These are phyloP conservation scores for Orbilia ellipsospora DNA, from an alignment of 2,329 filamentous ascomycete species.

Conservation along the genomic window DNA sequence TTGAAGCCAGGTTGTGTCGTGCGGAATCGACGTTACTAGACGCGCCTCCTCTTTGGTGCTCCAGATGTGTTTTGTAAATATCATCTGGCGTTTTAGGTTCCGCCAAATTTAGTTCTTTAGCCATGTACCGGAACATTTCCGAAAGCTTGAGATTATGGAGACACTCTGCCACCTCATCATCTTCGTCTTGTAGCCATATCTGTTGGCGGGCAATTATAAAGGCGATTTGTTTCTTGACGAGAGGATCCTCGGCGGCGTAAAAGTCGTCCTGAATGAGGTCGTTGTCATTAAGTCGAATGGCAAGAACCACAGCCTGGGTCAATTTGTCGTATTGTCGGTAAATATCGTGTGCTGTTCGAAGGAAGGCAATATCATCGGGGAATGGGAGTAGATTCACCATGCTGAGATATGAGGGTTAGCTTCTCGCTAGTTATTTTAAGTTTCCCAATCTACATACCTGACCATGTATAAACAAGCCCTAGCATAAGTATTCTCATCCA, in stretches of 20 bases:
- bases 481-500: slow-evolving; percentile 93
- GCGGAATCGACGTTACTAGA: slow-evolving; percentile 95
- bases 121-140: slow-evolving; percentile 91
- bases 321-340: slow-evolving; percentile 94
- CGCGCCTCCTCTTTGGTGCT: slow-evolving; percentile 85
- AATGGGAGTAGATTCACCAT: slow-evolving; percentile 98
- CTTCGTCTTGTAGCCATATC: slow-evolving; percentile 82
- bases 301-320: slow-evolving; percentile 90
- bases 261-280: slow-evolving; percentile 86
- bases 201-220: slow-evolving; percentile 92
- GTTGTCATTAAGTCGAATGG: slow-evolving; percentile 89
- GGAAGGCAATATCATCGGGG: slow-evolving; percentile 95
- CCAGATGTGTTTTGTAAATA: slow-evolving; percentile 98
- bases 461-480: slow-evolving; percentile 98
- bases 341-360: slow-evolving; percentile 90
- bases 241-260: slow-evolving; percentile 79
- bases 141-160: slow-evolving; percentile 87
- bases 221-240: slow-evolving; percentile 90
- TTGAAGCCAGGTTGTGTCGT: slow-evolving; percentile 92
- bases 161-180: slow-evolving; percentile 80
- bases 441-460: slow-evolving; percentile 62
- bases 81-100: slow-evolving; percentile 98
- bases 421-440: not conserved
- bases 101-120: slow-evolving; percentile 94
- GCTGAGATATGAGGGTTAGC: slow-evolving; percentile 62